Percentiles rank a stretch among this genome's conserved stretches.
These are phyloP conservation scores for Metschnikowia orientalis DNA, from an alignment of 805 yeast genomes.

Conservation along the genomic window DNA sequence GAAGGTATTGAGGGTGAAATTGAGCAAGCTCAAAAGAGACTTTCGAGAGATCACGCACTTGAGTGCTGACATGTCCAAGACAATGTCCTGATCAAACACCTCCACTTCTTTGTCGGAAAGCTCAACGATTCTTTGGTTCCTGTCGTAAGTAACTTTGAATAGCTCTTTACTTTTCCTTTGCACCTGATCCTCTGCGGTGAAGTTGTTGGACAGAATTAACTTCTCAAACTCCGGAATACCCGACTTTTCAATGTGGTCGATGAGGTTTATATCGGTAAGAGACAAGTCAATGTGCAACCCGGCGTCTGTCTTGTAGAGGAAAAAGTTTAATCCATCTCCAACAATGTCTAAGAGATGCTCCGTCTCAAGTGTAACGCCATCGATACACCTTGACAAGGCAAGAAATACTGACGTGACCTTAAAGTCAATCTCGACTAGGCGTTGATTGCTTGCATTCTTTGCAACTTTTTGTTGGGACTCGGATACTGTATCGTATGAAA, in stretches of 20 bases:
- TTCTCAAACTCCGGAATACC: slow-evolving; percentile 61
- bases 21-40: slow-evolving; percentile 71
- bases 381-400: slow-evolving; percentile 63
- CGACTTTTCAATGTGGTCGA: slow-evolving; percentile 67
- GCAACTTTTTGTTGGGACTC: slow-evolving; percentile 1
- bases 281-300: slow-evolving; percentile 64
- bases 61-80: slow-evolving; percentile 72
- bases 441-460: slow-evolving; percentile 41
- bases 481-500: slow-evolving; percentile 2
- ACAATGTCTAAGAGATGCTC: slow-evolving; percentile 68
- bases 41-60: slow-evolving; percentile 71
- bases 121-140: slow-evolving; percentile 57
- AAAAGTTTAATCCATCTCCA: slow-evolving; percentile 59
- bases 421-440: slow-evolving; percentile 66
- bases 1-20: slow-evolving; percentile 80
- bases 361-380: slow-evolving; percentile 54
- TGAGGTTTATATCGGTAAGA: slow-evolving; percentile 61
- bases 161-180: slow-evolving; percentile 36
- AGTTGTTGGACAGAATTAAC: slow-evolving; percentile 61
- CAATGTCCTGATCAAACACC: slow-evolving; percentile 72
- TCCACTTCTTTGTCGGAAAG: slow-evolving; percentile 53
- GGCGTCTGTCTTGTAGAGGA: slow-evolving; percentile 53
- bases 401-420: slow-evolving; percentile 60
- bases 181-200: slow-evolving; percentile 31
- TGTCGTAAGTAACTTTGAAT: slow-evolving; percentile 54